Percentiles rank a stretch among this genome's conserved stretches.
These are phyloP conservation scores for Exophiala bonariae DNA, from an alignment of 2,329 filamentous ascomycete species.

Conservation along the genomic window DNA sequence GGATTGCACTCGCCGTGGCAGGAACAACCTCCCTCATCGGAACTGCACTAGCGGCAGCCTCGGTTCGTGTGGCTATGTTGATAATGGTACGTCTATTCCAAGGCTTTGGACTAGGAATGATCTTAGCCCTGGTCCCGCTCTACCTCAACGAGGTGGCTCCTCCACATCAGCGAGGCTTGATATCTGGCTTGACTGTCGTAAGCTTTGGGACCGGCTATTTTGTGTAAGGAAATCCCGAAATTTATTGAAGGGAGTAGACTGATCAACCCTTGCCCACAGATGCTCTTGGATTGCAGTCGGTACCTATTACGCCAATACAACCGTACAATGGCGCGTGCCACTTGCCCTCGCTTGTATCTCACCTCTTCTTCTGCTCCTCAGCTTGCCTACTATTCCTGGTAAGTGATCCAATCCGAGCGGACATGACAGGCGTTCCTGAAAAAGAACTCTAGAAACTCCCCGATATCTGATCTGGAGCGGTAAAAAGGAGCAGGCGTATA, in stretches of 20 bases:
- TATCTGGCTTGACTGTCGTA: background rate
- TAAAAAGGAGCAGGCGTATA: background rate
- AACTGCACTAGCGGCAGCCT: conserved; percentile 37
- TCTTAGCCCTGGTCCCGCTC: conserved; percentile 43
- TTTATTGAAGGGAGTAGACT: background rate
- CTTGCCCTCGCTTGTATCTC: background rate
- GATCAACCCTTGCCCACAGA: background rate
- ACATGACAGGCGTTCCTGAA: no score
- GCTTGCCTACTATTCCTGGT: background rate
- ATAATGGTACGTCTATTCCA: conserved; percentile 17
- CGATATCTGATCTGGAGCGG: conserved; percentile 5
- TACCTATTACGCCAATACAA: background rate
- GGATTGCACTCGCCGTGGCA: conserved; percentile 37
- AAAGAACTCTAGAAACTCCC: background rate
- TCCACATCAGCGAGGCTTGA: background rate
- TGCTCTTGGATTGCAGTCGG: conserved; percentile 1
- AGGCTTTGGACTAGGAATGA: conserved; percentile 45
- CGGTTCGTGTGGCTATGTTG: conserved; percentile 5
- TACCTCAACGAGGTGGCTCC: conserved; percentile 46
- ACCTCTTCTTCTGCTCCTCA: background rate
- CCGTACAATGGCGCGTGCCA: background rate
- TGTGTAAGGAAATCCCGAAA: background rate
- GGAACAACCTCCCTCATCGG: conserved; percentile 35
- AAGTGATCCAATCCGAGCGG: background rate
- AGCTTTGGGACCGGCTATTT: conserved; percentile 1